Evolutionary conservation across 768 basidiomycete genomes (phyloP).

Genomic region (Mycena amicta): DNA sequence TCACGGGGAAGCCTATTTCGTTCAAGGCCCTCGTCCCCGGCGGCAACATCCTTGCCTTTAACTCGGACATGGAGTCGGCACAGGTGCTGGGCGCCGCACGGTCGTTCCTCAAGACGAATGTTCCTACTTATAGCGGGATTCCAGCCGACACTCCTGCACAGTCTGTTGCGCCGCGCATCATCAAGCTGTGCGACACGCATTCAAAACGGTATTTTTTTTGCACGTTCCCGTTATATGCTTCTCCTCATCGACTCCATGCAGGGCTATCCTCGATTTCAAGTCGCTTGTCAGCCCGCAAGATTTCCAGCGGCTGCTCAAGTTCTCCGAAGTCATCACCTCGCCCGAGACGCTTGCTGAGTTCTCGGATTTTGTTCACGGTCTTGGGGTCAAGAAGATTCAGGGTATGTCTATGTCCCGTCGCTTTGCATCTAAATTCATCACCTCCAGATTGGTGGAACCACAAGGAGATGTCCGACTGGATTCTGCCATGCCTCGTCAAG

Average conservation of each 20-base stretch:
- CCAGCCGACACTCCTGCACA: not conserved
- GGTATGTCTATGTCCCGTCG: not conserved
- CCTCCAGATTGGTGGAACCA: slow-evolving; percentile 27
- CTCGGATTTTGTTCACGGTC: not conserved
- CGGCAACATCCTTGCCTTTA: slow-evolving; percentile 15
- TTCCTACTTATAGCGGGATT: slow-evolving; percentile 9
- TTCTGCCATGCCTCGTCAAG: slow-evolving; percentile 26
- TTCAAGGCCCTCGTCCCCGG: slow-evolving; percentile 6
- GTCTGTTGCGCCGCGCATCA: slow-evolving; percentile 1
- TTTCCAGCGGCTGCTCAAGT: not conserved
- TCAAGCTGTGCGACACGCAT: slow-evolving; percentile 10
- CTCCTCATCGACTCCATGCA: not conserved
- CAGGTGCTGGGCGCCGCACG: slow-evolving; percentile 5
- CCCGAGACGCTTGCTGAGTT: not conserved
- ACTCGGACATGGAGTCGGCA: slow-evolving; percentile 17
- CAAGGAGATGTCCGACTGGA: slow-evolving; percentile 26
- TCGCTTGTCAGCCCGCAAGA: not conserved
- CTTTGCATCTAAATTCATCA: not conserved
- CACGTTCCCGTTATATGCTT: slow-evolving; percentile 4
- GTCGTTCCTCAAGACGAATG: slow-evolving; percentile 12
- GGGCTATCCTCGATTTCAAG: not conserved
- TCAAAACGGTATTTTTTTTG: slow-evolving; percentile 1
- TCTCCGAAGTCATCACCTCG: not conserved
- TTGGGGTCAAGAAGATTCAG: not conserved
- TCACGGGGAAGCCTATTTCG: slow-evolving; percentile 5